Base-by-base conservation (phyloP, 495 filamentous ascomycete genomes). In the Penicillium steckii region DNA sequence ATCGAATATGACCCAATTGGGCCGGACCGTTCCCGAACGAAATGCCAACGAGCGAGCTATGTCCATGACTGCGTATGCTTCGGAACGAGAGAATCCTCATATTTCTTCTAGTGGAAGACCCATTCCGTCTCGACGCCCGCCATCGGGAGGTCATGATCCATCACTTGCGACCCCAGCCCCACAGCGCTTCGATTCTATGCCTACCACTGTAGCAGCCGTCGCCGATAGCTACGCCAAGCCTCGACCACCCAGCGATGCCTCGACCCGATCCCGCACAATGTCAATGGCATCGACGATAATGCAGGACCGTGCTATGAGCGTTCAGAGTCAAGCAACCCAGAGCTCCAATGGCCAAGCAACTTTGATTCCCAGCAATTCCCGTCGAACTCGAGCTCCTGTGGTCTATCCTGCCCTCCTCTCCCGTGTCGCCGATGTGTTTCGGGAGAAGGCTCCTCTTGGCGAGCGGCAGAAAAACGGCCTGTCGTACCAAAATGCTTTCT, bases 391-490 rank as follows among this genome's bases (percentile, higher is more conserved):
- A 52, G 83, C 87, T 13, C 88, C 93, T 6, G 75, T 97, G 17
- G 93, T 97, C 8, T 96, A 97, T 62, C 93, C 93, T 25, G 95
- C 95, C 17, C 67, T 97, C 19, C 80, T 99, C 32, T 96, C 94
- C 12, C 82, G 85, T 12, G 94, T 99, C 13, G 91, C 89, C 13
- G 89, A 96, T 64, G 85, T 85, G 35, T 96, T 99, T 70, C 83
- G 88, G 29, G 91, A 95, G 55, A 86, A 88, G 64, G 89, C 97
- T 25, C 70, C 82, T 8, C 75, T 91, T 32, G 85, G 84, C 22
- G 95, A 97, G 59, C 83, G 91, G 44, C 90, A 89, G 37, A 99
- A 99, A 80, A 97, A 99, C 77, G 93, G 90, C 26, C 72, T 99
- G 38, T 91, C 92, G 0, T 99, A 99, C 74, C 96, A 95, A 69